These are phyloP conservation scores for Periglandula ipomoeae DNA, from an alignment of 2,329 filamentous ascomycete genomes.

Conservation along the genomic window DNA sequence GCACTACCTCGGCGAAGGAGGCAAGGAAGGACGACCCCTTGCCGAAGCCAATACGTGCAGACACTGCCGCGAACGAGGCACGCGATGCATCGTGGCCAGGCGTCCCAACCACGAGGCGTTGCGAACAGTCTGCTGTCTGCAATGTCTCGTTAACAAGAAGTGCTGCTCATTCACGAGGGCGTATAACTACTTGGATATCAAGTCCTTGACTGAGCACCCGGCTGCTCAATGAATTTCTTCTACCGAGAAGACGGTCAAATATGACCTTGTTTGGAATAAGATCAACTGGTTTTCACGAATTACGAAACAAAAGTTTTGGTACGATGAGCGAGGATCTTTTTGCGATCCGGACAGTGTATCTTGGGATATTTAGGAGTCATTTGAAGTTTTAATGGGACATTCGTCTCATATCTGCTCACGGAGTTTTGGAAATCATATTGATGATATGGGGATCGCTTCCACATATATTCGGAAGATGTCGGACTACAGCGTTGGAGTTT, in stretches of 20 bases:
- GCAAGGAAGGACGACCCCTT: neutral
- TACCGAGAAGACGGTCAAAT: neutral
- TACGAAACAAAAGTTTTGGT: neutral
- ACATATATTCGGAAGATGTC: too few relatives aligned
- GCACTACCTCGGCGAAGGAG: neutral
- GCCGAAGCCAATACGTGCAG: neutral
- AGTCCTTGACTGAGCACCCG: neutral
- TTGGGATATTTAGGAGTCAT: too few relatives aligned
- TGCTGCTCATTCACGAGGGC: constrained; percentile 1
- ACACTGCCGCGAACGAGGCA: neutral
- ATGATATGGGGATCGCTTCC: too few relatives aligned
- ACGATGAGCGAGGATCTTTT: neutral
- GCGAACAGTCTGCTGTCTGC: neutral
- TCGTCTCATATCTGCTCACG: too few relatives aligned
- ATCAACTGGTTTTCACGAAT: neutral
- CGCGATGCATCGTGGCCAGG: constrained; percentile 4
- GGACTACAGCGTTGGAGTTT: neutral
- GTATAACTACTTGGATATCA: neutral
- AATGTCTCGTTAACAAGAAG: neutral
- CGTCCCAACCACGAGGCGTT: neutral
- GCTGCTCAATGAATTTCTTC: neutral
- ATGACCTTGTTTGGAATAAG: neutral
- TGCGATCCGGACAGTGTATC: neutral
- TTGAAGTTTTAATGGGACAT: too few relatives aligned
- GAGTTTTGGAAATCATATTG: too few relatives aligned